Base-by-base conservation (phyloP, 768 basidiomycete genomes). In the Plicaturopsis crispa region DNA sequence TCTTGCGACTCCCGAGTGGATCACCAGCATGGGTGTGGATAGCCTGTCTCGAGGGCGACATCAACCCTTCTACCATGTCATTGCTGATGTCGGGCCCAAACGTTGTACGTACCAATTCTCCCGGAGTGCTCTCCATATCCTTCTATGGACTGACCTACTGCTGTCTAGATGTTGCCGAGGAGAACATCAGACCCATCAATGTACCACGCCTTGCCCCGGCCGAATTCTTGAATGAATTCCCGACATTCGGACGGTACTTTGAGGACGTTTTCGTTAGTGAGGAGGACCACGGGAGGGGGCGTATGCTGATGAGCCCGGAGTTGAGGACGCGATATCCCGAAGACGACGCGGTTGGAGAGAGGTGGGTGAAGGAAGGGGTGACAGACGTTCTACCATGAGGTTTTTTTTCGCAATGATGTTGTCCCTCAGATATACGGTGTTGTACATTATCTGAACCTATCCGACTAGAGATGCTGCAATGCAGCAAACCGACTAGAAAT, bases 51-150 rank as follows among this genome's bases (percentile, higher is more conserved):
- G 57, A 16, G 71, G 73, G 14, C 52, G 62, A 17, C 43, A 65
- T 31, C 75, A 77, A 39, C 72, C 75, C 2, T 76, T 75, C 44
- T 77, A 77, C 44, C 52, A 56, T 21, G 49, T 62, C 24, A 42
- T 66, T 30, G 48, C 59, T 14, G 48, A 53, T 22, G 62, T 54
- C 33, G 66, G 65, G 10, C 51, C 62, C 1, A 40, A 50, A 28
- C 50, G 60, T 48, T 71, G 69, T 72, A 48, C 45, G 65, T 47
- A 28, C 47, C 20, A 13, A 8, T 33, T 20, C 35, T 10, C 23
- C 16, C 1, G 31, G 23, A 24, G 17, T n/a, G 11, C 17, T 6
- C 10, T n/a, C 21, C 16, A 33, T n/a, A 12, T 24, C 2, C 17
- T 26, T 28, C 14, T 42, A 26, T 6, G 24, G 14, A 28, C 26